phyloP scores from a whole-genome alignment of 106 monocot genomes.

The Narthecium ossifragum region DNA sequence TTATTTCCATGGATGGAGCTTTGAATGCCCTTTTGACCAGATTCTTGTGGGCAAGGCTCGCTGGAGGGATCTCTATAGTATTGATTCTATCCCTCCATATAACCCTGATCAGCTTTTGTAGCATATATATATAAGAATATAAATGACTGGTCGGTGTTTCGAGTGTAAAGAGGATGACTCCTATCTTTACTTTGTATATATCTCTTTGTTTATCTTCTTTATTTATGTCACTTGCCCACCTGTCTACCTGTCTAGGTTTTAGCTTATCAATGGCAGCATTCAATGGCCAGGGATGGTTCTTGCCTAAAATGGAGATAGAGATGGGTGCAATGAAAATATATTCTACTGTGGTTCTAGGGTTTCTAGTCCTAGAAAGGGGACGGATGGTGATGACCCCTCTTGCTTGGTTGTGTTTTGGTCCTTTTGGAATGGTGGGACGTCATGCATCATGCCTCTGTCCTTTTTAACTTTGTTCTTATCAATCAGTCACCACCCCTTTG shows the following conservation, averaged over 20 bases:
- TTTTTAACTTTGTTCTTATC: too few relatives aligned
- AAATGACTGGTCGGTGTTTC: too few relatives aligned
- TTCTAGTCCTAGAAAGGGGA: neutral
- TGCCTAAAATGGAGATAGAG: neutral
- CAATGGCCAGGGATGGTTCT: too few relatives aligned
- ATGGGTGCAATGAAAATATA: neutral
- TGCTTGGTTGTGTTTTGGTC: neutral
- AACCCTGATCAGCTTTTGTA: neutral
- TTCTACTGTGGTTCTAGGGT: neutral
- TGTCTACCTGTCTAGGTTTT: too few relatives aligned
- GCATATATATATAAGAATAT: neutral
- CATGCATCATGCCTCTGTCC: too few relatives aligned
- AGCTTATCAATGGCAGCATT: neutral
- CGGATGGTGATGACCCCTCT: neutral
- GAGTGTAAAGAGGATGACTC: neutral
- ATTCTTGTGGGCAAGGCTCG: neutral
- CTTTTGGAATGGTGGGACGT: too few relatives aligned
- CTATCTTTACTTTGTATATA: neutral
- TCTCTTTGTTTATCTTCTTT: neutral
- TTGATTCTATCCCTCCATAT: neutral
- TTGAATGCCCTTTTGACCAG: slow-evolving; percentile 25
- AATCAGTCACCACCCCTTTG: too few relatives aligned
- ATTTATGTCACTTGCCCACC: neutral
- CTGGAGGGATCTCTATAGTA: too few relatives aligned
- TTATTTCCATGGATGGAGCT: slow-evolving; percentile 12